Evolutionary conservation across 2,329 filamentous ascomycete species (phyloP).

Genomic region (Alternaria ethzedia): DNA sequence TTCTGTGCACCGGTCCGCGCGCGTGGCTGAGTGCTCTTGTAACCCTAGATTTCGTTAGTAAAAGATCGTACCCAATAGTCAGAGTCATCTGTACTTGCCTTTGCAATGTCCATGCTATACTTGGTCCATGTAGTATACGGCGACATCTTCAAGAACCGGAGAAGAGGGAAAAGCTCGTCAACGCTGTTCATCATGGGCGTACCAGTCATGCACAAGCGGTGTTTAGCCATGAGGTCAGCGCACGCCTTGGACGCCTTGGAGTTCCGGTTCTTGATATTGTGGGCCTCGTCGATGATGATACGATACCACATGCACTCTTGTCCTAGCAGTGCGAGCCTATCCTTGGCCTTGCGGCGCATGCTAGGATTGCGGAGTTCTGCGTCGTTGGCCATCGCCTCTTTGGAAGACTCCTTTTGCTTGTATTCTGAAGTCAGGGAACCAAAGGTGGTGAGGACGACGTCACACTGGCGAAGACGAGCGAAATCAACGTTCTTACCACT

Average conservation of each 20-base stretch:
- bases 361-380: conserved; percentile 49
- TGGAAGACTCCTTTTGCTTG: conserved; percentile 64
- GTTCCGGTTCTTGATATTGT: conserved; percentile 77
- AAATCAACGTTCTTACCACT: conserved; percentile 61
- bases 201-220: conserved; percentile 78
- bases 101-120: conserved; percentile 67
- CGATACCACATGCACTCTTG: conserved; percentile 63
- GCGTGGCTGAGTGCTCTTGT: conserved; percentile 52
- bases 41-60: conserved; percentile 12
- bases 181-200: conserved; percentile 91
- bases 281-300: conserved; percentile 79
- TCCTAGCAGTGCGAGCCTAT: conserved; percentile 61
- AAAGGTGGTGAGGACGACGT: conserved; percentile 81
- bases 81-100: conserved; percentile 14
- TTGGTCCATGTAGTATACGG: conserved; percentile 71
- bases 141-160: conserved; percentile 77
- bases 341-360: conserved; percentile 25
- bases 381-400: conserved; percentile 52
- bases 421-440: conserved; percentile 72
- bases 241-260: conserved; percentile 68
- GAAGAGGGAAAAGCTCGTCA: conserved; percentile 76
- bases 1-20: conserved; percentile 63
- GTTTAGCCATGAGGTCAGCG: conserved; percentile 62
- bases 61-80: background rate
- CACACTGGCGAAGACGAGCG: conserved; percentile 67